Evolutionary conservation across 163 green algal genomes (phyloP).

Genomic region (Smithsoniella earleae): DNA sequence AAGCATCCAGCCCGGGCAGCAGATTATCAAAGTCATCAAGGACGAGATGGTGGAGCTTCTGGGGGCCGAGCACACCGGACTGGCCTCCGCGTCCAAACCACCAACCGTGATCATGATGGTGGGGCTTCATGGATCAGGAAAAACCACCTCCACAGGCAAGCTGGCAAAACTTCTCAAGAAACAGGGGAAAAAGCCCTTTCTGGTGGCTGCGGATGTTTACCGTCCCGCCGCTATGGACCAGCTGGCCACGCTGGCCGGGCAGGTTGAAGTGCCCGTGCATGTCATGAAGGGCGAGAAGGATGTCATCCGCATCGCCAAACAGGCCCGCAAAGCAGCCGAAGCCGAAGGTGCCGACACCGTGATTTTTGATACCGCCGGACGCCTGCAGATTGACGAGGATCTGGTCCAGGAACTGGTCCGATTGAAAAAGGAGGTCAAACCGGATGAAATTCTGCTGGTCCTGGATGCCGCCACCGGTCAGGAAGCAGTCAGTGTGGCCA

Average conservation of each 20-base stretch:
- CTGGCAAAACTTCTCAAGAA: conserved; percentile 78
- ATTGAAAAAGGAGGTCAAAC: conserved; percentile 65
- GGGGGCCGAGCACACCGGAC: conserved; percentile 57
- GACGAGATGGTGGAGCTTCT: conserved; percentile 88
- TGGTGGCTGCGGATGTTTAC: conserved; percentile 94
- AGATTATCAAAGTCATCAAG: conserved; percentile 90
- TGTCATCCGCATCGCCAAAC: too few species aligned
- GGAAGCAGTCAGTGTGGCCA: conserved; percentile 71
- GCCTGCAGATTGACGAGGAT: conserved; percentile 67
- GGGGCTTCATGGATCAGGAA: conserved; percentile 80
- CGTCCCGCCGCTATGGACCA: conserved; percentile 93
- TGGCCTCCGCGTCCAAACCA: conserved; percentile 45
- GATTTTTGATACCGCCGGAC: conserved; percentile 91
- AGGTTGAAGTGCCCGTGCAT: conserved; percentile 80
- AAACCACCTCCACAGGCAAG: conserved; percentile 93
- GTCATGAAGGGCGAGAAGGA: too few species aligned
- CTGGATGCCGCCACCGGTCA: conserved; percentile 97
- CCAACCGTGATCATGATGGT: conserved; percentile 90
- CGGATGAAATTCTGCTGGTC: conserved; percentile 86
- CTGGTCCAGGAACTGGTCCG: conserved; percentile 85
- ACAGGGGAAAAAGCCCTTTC: conserved; percentile 60
- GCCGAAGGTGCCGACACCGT: conserved; percentile 61
- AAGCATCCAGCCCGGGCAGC: conserved; percentile 75
- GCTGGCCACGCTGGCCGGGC: conserved; percentile 69
- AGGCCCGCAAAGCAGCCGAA: too few species aligned